Evolutionary conservation across 106 monocot species (phyloP), one percentile per base, ranked within the genome.

Genomic region (Posidonia australis): DNA sequence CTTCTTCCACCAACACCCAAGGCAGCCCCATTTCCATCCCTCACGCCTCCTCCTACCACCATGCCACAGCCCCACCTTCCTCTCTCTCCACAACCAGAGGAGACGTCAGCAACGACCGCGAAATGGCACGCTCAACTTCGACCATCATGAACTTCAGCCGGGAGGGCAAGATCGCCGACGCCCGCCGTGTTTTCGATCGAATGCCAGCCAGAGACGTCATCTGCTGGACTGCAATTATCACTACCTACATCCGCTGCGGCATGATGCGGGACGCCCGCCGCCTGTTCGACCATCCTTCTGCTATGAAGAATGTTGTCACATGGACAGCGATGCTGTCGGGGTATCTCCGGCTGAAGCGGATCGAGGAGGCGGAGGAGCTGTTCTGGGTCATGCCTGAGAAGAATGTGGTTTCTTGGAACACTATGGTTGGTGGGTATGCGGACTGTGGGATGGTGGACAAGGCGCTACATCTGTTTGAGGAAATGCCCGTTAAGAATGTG

Each of bases 341-440:
- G 13, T 74, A 66, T 13, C 54, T 74, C 19, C 36, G 59, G 11
- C 23, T 23, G n/a, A 67, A 60, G 47, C 26, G 18, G 23, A 14
- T 74, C 10, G 10, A 16, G 14, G 66, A 74, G 1, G 74, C 74
- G n/a, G 58, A 44, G 36, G 51, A 48, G 17, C 47, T 74, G 24
- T 74, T 74, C 47, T 12, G 23, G 22, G 9, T 6, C 1, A 66
- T 67, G 58, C 66, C 74, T 0, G 32, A 70, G 52, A 73, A 70
- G 62, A 77, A 91, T 46, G 81, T 86, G 22, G 74, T 86, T 41
- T 86, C 86, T 2, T 91, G 83, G 80, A 91, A 86, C 18, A 81
- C 90, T 5, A 67, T 91, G 69, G 69, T 91, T 63, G 74, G 76
- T 0, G 86, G 80, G 16, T 81, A 83, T 58, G 53, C 70, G 0